phyloP scores from a whole-genome alignment of 352 stramenopile genomes.

The Peronospora destructor region DNA sequence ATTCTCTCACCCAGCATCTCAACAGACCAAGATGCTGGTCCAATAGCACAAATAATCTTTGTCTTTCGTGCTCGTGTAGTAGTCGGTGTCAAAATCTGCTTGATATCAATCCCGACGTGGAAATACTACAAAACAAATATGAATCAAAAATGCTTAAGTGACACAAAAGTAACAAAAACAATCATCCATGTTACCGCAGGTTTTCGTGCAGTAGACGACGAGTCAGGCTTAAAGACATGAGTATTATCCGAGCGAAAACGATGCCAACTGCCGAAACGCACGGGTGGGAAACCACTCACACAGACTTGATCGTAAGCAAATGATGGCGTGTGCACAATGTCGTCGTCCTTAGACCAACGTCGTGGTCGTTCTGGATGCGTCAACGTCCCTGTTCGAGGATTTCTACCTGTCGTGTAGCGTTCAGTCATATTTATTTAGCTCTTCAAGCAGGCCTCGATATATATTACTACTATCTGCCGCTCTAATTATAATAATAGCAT shows the following conservation, averaged over 20 bases:
- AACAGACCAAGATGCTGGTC: constrained; percentile 93
- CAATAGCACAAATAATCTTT: constrained; percentile 99
- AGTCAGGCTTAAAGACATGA: constrained; percentile 32
- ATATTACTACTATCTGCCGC: no score
- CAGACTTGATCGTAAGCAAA: constrained; percentile 32
- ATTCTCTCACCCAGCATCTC: constrained; percentile 85
- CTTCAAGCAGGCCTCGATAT: no score
- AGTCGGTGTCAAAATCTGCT: constrained; percentile 65
- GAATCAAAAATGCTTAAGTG: background rate
- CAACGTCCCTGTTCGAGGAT: constrained; percentile 7
- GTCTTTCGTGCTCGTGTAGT: constrained; percentile 78
- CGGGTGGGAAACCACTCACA: constrained; percentile 40
- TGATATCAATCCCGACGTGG: constrained; percentile 56
- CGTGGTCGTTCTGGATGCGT: constrained; percentile 11
- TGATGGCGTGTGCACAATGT: constrained; percentile 18
- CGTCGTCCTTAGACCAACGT: constrained; percentile 27
- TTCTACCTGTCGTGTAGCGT: constrained; percentile 6
- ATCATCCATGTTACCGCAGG: constrained; percentile 23
- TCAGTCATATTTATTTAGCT: constrained; percentile 7
- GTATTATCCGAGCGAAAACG: constrained; percentile 53
- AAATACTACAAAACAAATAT: constrained; percentile 37
- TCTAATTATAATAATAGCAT: no score
- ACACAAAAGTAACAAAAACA: constrained; percentile 3
- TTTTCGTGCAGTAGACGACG: constrained; percentile 32
- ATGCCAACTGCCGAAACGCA: constrained; percentile 63